These are phyloP conservation scores for Leonotis leonurus DNA, from an alignment of 257 asterid species.

Conservation along the genomic window DNA sequence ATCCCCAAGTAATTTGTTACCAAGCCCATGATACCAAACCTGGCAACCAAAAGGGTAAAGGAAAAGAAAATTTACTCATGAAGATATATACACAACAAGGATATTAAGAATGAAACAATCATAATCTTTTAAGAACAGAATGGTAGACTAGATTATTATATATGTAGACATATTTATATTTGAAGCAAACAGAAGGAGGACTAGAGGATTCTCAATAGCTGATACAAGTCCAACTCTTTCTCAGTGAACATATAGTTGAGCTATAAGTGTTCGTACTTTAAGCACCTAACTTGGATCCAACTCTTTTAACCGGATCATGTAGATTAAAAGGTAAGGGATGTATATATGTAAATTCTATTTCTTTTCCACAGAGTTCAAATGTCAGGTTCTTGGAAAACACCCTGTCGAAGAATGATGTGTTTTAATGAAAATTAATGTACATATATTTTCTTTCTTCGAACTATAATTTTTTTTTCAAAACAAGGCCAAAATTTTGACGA, in stretches of 20 bases:
- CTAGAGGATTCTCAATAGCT: not conserved
- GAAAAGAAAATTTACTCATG: not conserved
- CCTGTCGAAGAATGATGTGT: not conserved
- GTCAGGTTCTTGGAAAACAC: not conserved
- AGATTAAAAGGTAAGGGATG: constrained; percentile 1
- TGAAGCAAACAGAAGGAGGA: not conserved
- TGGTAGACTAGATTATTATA: not conserved
- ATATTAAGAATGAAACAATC: not conserved
- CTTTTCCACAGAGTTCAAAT: not conserved
- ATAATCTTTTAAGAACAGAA: not conserved
- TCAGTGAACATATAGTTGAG: not conserved
- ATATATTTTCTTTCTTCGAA: not conserved
- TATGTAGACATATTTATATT: not conserved
- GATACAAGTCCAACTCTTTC: not conserved
- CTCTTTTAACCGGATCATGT: not conserved
- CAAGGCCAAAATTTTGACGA: not conserved
- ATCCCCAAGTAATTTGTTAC: constrained; percentile 71
- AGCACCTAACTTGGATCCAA: not conserved
- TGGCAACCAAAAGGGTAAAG: constrained; percentile 14
- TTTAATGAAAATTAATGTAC: not conserved
- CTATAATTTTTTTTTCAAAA: too few relatives aligned
- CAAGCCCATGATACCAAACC: constrained; percentile 87
- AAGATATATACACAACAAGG: not conserved
- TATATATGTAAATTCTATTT: not conserved
- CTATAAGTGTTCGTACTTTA: not conserved